Evolutionary conservation across 176 grass and related monocot genomes (phyloP).

Genomic region (Oryza punctata): DNA sequence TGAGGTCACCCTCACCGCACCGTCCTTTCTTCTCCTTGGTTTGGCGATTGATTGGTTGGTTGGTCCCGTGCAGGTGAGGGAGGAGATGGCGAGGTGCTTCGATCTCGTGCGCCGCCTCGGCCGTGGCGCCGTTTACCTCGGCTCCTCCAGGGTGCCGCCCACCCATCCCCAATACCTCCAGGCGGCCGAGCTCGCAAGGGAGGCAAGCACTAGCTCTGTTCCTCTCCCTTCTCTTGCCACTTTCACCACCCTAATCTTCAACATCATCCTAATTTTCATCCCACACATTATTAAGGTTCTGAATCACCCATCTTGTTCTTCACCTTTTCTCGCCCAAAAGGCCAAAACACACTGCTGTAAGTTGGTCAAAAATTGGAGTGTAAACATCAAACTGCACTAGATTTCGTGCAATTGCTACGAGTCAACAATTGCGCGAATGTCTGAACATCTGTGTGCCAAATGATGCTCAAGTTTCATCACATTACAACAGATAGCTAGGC

Average conservation of each 20-base stretch:
- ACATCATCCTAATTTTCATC: not conserved
- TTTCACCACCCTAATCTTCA: not conserved
- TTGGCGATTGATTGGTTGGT: not conserved
- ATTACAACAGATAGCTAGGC: constrained; percentile 46
- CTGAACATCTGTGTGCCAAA: not conserved
- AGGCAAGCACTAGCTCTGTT: constrained; percentile 39
- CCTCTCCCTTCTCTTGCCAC: not conserved
- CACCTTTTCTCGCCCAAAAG: not conserved
- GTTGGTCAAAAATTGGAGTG: not conserved
- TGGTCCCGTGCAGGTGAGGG: constrained; percentile 53
- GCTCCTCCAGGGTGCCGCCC: constrained; percentile 66
- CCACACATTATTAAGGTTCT: not conserved
- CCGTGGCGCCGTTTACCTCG: constrained; percentile 73
- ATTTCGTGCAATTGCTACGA: not conserved
- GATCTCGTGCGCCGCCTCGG: constrained; percentile 72
- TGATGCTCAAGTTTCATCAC: not conserved
- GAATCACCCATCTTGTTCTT: not conserved
- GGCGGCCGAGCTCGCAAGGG: constrained; percentile 61
- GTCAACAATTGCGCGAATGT: no score
- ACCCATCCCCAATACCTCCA: constrained; percentile 66
- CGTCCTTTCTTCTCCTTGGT: not conserved
- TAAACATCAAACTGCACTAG: not conserved
- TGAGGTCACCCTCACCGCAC: constrained; percentile 14
- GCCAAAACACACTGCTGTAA: not conserved
- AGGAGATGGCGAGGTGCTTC: constrained; percentile 84